phyloP scores from a whole-genome alignment of 441 rosid genomes.

The Populus trichocarpa region DNA sequence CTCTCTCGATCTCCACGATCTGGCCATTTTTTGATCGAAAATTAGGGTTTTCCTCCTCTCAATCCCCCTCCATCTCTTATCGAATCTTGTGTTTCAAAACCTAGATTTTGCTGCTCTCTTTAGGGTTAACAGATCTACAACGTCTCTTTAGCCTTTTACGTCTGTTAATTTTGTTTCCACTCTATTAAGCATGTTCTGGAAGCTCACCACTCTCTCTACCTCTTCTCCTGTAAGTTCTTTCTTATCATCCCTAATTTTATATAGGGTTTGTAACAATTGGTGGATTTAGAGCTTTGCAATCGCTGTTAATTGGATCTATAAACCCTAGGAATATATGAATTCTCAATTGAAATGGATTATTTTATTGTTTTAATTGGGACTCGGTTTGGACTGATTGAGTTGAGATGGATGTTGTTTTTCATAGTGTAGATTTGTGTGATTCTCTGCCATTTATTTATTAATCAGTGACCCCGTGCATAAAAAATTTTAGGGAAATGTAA shows the following conservation, averaged over 20 bases:
- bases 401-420: background rate
- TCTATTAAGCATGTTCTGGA: slow-evolving; percentile 70
- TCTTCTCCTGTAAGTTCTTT: slow-evolving; percentile 73
- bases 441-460: background rate
- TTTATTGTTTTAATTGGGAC: background rate
- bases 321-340: background rate
- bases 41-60: slow-evolving; percentile 24
- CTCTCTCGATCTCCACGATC: slow-evolving; percentile 30
- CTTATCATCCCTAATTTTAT: background rate
- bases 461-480: background rate
- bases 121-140: slow-evolving; percentile 54
- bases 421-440: background rate
- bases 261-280: background rate
- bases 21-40: slow-evolving; percentile 17
- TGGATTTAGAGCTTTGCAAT: slow-evolving; percentile 14
- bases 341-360: background rate
- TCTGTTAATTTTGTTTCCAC: slow-evolving; percentile 12
- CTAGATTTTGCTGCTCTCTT: slow-evolving; percentile 33
- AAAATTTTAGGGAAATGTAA: background rate
- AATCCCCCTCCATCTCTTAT: slow-evolving; percentile 11
- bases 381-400: background rate
- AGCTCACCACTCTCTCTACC: slow-evolving; percentile 75
- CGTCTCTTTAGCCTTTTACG: slow-evolving; percentile 1
- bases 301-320: background rate
- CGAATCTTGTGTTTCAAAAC: slow-evolving; percentile 14